Conservation (phyloP, 1,284 basidiomycete genomes). For the Trichosporon sp. region DNA sequence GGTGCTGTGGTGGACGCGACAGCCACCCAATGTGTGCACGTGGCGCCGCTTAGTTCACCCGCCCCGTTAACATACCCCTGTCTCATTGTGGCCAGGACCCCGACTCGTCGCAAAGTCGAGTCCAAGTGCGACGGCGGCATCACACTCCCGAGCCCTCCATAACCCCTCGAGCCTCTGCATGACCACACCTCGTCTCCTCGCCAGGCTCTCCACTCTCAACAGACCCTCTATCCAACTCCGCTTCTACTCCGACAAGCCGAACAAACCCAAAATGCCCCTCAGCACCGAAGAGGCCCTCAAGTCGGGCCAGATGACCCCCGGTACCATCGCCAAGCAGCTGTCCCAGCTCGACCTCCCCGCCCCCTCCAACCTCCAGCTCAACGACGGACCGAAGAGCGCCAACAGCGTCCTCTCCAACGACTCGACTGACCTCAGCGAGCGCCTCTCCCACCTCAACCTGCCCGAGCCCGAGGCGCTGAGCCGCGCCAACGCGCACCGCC, state of each 20-base stretch:
- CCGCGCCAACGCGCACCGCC: constrained; percentile 39
- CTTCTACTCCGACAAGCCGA: background rate
- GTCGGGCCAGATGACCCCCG: constrained; percentile 50
- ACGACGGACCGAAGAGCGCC: constrained; percentile 27
- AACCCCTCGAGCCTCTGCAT: constrained; percentile 8
- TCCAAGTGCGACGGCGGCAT: constrained; percentile 10
- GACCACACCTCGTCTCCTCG: constrained; percentile 9
- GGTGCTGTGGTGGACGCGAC: background rate
- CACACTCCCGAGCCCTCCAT: background rate
- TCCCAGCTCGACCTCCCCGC: constrained; percentile 55
- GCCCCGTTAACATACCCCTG: background rate
- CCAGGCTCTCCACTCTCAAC: background rate
- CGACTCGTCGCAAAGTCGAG: constrained; percentile 16
- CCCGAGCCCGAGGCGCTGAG: constrained; percentile 56
- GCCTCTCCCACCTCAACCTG: constrained; percentile 41
- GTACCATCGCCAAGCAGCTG: constrained; percentile 51
- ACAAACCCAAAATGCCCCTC: constrained; percentile 24
- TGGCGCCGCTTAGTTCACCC: constrained; percentile 9
- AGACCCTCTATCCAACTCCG: background rate
- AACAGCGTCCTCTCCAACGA: constrained; percentile 27
- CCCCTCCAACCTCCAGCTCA: constrained; percentile 47
- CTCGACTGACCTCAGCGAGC: constrained; percentile 32
- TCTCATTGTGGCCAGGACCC: background rate
- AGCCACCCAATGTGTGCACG: constrained; percentile 17
- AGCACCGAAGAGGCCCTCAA: constrained; percentile 26